A percentile compares a stretch with the other conserved stretches of the same genome.
phyloP scores from a whole-genome alignment of 768 basidiomycete genomes.

The Psilocybe azurescens region DNA sequence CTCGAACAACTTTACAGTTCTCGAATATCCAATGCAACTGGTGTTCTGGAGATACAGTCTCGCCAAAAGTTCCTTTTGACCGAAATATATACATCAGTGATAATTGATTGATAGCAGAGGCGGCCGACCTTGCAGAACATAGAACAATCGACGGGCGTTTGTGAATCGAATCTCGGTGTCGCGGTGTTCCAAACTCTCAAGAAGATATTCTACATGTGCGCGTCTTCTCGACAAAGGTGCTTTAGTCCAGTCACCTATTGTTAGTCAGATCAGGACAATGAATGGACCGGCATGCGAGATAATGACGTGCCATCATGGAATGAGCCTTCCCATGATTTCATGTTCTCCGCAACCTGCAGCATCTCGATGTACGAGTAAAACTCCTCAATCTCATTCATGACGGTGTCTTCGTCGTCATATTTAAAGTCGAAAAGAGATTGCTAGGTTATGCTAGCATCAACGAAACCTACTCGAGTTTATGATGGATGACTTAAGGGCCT shows the following conservation, averaged over 20 bases:
- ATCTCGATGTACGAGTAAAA: constrained; percentile 98
- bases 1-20: constrained; percentile 86
- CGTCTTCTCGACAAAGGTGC: constrained; percentile 64
- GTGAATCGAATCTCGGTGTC: constrained; percentile 85
- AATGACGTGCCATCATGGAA: constrained; percentile 70
- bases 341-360: constrained; percentile 86
- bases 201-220: constrained; percentile 76
- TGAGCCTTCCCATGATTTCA: constrained; percentile 87
- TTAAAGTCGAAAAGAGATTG: constrained; percentile 90
- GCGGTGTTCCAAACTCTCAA: constrained; percentile 88
- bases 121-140: constrained; percentile 85
- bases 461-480: neutral
- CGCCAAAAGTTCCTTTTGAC: constrained; percentile 80
- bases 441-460: constrained; percentile 40
- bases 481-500: constrained; percentile 24
- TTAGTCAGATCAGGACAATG: constrained; percentile 5
- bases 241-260: constrained; percentile 74
- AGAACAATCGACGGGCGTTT: constrained; percentile 86
- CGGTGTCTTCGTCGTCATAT: constrained; percentile 95
- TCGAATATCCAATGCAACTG: constrained; percentile 96
- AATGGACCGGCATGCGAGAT: constrained; percentile 3
- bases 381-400: constrained; percentile 96
- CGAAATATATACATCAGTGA: neutral
- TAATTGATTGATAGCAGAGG: neutral
- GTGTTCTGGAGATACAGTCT: constrained; percentile 90